Base-by-base conservation (phyloP, 1,284 basidiomycete species). In the Puccinia horiana region DNA sequence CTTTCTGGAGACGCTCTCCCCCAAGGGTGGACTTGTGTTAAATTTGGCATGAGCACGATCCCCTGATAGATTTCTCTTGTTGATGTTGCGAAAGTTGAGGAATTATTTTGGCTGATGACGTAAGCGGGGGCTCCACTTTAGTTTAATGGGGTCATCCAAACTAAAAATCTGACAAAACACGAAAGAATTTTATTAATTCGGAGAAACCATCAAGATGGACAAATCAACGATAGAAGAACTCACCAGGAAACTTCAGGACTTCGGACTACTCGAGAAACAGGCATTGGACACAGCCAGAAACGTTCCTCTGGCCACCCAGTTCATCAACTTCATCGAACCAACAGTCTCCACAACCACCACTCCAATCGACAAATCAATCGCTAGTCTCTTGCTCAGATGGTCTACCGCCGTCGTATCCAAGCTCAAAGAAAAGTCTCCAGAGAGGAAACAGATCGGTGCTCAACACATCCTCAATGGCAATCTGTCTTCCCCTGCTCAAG, bases 271-370 rank as follows among this genome's bases (percentile, higher is more conserved):
- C 1, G 65, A 72, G 54, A 80, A 80, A 40, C 78, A 80, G 58
- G 78, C 78, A 12, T n/a, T 80, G 1, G 78, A 80, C 29, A 80
- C 78, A 4, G 78, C 78, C 11, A 56, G 78, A 58, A 80, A 80
- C 29, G 8, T 37, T 1, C 52, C 67, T 6, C 69, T 80, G 26
- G 69, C 67, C 23, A 80, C 52, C 40, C 65, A 80, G 58, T 73
- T 80, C 54, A 58, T 73, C 32, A 40, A 58, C 11, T 73, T 80
- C 52, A 63, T 72, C 35, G 44, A 80, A 37, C 49, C 52, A 9
- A 72, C 54, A 23, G 11, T 16, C 37, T 32, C 54, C 37, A 37
- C 44, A 18, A 2, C 72, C 47, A 9, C 58, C 29, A 5, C 29
- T 1, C 42, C 42, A 54, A 56, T 74, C 72, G 72, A 74, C n/a